A percentile compares a stretch with the other conserved stretches of the same genome.
Conservation (phyloP, 441 rosid genomes). For the Dalechampia spathulata region DNA sequence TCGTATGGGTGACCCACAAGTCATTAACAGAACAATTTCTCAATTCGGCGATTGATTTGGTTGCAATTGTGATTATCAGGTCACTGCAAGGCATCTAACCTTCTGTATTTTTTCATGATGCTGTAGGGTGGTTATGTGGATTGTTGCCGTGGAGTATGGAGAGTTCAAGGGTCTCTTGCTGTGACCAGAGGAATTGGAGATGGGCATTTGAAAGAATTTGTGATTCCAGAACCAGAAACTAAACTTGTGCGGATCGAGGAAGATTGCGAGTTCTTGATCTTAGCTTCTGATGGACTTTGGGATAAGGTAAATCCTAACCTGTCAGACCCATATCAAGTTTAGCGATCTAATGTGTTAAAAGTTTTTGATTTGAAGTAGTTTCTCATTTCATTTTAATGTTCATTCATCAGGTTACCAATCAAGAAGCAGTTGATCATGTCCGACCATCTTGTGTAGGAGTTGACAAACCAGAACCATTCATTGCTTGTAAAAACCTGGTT, state of each 20-base stretch:
- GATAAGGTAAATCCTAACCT: constrained; percentile 74
- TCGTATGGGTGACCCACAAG: too few species aligned
- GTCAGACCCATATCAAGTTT: too few species aligned
- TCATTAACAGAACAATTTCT: too few species aligned
- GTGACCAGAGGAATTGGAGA: constrained; percentile 89
- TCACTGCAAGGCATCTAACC: neutral
- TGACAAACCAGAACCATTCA: constrained; percentile 32
- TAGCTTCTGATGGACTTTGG: constrained; percentile 96
- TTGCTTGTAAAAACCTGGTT: constrained; percentile 67
- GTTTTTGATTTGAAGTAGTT: too few species aligned
- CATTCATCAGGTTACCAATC: constrained; percentile 59
- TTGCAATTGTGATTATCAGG: too few species aligned
- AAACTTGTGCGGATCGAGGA: constrained; percentile 36
- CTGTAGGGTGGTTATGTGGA: constrained; percentile 91
- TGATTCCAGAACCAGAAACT: constrained; percentile 82
- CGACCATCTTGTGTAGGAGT: constrained; percentile 38
- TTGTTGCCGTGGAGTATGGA: constrained; percentile 63
- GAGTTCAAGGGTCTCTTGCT: constrained; percentile 81
- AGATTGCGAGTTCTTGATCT: constrained; percentile 67
- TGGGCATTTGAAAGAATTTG: constrained; percentile 61
- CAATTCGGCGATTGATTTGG: too few species aligned
- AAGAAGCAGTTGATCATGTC: constrained; percentile 80
- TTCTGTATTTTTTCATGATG: neutral
- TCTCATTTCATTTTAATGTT: neutral
- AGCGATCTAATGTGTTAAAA: too few species aligned